These are phyloP conservation scores for Fraxinus baroniana DNA, from an alignment of 305 asterid species.

Conservation along the genomic window DNA sequence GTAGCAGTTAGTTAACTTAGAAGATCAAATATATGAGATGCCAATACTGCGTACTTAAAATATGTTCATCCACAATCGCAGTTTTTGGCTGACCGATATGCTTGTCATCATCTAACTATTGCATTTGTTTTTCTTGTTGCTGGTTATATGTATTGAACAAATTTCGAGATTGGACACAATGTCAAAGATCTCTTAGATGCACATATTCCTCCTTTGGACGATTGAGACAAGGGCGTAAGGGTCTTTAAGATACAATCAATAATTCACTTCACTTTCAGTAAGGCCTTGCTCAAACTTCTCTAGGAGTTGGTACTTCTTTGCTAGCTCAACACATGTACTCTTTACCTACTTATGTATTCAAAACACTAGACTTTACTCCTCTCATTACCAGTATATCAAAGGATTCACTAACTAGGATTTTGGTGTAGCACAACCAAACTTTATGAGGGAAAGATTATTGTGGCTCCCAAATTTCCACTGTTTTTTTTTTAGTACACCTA, in stretches of 20 bases:
- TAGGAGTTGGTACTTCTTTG: not conserved
- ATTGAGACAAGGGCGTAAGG: not conserved
- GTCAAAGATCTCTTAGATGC: not conserved
- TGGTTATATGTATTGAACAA: not conserved
- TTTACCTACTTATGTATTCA: constrained; percentile 1
- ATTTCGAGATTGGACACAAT: not conserved
- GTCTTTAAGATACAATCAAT: constrained; percentile 6
- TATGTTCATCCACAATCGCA: not conserved
- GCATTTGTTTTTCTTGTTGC: not conserved
- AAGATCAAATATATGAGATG: not conserved
- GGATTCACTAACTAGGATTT: not conserved
- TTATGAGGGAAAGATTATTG: not conserved
- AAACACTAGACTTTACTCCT: not conserved
- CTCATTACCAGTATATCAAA: not conserved
- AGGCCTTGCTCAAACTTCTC: constrained; percentile 18
- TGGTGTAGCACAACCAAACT: not conserved
- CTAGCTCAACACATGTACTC: constrained; percentile 13
- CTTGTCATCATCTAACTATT: not conserved
- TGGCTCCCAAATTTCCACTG: constrained; percentile 14
- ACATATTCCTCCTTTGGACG: not conserved
- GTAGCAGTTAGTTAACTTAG: not conserved
- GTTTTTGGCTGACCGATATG: not conserved
- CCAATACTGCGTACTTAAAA: not conserved
- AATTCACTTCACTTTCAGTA: constrained; percentile 13
- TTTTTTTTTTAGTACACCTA: not conserved